Percentiles rank a stretch among this genome's conserved stretches.
Conservation (phyloP, 2,329 filamentous ascomycete genomes). For the Neurospora sp. region DNA sequence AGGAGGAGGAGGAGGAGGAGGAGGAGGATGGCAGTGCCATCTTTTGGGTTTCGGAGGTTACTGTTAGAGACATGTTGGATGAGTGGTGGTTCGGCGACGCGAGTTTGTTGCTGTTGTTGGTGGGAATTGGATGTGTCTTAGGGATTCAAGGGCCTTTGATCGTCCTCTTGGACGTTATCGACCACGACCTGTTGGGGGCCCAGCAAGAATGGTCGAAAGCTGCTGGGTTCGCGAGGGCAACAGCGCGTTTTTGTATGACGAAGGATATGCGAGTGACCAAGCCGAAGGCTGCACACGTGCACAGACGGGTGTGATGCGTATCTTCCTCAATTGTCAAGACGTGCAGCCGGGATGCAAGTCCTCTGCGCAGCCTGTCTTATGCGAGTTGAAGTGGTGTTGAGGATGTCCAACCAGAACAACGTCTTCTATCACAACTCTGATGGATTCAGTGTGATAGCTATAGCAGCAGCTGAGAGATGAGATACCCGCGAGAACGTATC, state of each 20-base stretch:
- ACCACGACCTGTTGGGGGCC: neutral
- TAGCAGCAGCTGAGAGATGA: neutral
- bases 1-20: too few species aligned
- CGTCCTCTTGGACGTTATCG: neutral
- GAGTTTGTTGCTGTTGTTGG: neutral
- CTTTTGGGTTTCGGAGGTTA: conserved; percentile 11
- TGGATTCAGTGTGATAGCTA: neutral
- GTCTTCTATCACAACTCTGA: neutral
- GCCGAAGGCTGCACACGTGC: neutral
- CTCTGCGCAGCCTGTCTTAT: neutral
- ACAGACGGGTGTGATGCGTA: neutral
- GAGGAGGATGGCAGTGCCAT: neutral
- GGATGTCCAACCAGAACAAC: neutral
- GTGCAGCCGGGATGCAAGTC: neutral
- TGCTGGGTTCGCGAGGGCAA: neutral
- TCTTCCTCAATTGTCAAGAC: neutral
- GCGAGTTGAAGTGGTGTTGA: neutral
- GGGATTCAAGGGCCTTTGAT: neutral
- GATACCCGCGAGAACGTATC: neutral
- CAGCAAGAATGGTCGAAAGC: neutral
- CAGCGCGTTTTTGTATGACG: neutral
- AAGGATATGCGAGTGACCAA: neutral
- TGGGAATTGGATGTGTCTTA: neutral
- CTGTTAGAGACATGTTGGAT: conserved; percentile 15
- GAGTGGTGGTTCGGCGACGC: neutral